Evolutionary conservation across 2,329 filamentous ascomycete genomes (phyloP).

Genomic region (Nothomitra cinnamomea): DNA sequence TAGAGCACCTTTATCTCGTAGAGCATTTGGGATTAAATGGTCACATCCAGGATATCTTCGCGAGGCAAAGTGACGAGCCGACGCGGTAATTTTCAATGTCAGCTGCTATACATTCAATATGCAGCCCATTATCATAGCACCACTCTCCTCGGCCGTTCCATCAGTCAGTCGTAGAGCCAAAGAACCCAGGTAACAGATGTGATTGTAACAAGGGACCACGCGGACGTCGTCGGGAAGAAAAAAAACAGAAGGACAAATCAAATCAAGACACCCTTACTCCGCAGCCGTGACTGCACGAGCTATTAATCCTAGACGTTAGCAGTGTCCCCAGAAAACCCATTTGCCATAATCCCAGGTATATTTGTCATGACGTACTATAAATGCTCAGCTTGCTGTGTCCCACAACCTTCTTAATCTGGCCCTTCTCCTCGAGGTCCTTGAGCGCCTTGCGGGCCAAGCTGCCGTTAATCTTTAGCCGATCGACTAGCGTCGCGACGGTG

Average conservation of each 20-base stretch:
- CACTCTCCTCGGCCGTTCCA: no score
- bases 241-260: neutral
- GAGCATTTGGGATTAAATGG: no score
- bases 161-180: no score
- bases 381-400: conserved; percentile 95
- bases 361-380: conserved; percentile 54
- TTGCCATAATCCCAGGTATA: no score
- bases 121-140: no score
- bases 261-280: conserved; percentile 16
- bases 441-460: conserved; percentile 83
- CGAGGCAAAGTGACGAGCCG: no score
- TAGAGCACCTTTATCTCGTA: no score
- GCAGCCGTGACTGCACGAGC: conserved; percentile 43
- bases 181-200: no score
- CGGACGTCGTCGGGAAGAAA: neutral
- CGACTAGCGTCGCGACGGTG: conserved; percentile 95
- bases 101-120: no score
- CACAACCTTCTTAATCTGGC: conserved; percentile 94
- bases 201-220: no score
- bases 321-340: conserved; percentile 12
- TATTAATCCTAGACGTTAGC: conserved; percentile 21
- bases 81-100: no score
- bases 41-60: no score
- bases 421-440: conserved; percentile 90
- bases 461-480: conserved; percentile 99